A percentile compares a stretch with the other conserved stretches of the same genome.
Evolutionary conservation across 2,329 filamentous ascomycete genomes (phyloP).

Genomic region (Alternaria triticina): DNA sequence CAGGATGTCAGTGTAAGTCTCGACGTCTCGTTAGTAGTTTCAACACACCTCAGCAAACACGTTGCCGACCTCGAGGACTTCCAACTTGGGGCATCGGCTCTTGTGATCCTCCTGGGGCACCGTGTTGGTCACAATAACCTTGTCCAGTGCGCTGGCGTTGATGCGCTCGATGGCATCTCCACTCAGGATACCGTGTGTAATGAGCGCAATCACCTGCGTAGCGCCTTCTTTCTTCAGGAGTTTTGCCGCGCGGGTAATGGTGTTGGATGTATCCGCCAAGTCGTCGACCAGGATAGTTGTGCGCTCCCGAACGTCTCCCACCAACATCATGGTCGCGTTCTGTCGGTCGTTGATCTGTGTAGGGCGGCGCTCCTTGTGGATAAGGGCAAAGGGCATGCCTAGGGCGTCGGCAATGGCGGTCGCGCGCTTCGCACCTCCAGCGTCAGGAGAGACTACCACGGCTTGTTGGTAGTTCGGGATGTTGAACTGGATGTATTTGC

Average conservation of each 20-base stretch:
- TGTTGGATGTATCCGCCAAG: conserved; percentile 94
- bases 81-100: conserved; percentile 80
- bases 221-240: conserved; percentile 93
- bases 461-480: conserved; percentile 85
- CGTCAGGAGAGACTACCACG: conserved; percentile 94
- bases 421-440: conserved; percentile 93
- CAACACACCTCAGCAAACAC: conserved; percentile 82
- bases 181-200: conserved; percentile 94
- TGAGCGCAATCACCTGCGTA: conserved; percentile 85
- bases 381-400: conserved; percentile 94
- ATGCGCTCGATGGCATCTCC: conserved; percentile 94
- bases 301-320: conserved; percentile 81
- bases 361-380: conserved; percentile 95
- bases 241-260: conserved; percentile 94
- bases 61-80: conserved; percentile 85
- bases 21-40: conserved; percentile 14
- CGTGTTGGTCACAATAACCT: conserved; percentile 93
- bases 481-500: conserved; percentile 75
- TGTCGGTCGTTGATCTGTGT: conserved; percentile 85
- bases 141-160: conserved; percentile 91
- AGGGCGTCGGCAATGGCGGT: conserved; percentile 93
- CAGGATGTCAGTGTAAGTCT: conserved; percentile 10
- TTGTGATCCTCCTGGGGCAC: conserved; percentile 87
- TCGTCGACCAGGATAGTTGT: conserved; percentile 93
- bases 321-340: conserved; percentile 88